These are phyloP conservation scores for Eremochloa ophiuroides DNA, from an alignment of 176 grass and related monocot genomes.

Conservation along the genomic window DNA sequence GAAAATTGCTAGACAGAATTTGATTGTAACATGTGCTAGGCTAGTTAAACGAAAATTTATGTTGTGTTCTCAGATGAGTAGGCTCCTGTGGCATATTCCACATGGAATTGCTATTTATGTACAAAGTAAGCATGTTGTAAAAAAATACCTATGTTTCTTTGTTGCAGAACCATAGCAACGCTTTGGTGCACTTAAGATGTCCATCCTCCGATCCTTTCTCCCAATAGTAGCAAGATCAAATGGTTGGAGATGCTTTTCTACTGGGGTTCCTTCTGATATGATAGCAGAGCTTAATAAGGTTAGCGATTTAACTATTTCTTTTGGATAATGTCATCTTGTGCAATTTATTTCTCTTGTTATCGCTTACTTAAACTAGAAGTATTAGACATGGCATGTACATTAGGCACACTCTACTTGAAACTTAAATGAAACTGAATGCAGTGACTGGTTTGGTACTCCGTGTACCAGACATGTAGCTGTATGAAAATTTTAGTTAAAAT, in stretches of 20 bases:
- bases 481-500: background rate
- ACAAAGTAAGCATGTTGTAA: background rate
- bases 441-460: background rate
- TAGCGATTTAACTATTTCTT: background rate
- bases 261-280: slow-evolving; percentile 25
- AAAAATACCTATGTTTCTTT: slow-evolving; percentile 3
- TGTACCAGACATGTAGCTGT: background rate
- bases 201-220: slow-evolving; percentile 22
- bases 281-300: slow-evolving; percentile 70
- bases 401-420: background rate
- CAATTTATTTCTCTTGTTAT: background rate
- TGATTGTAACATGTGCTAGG: background rate
- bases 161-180: slow-evolving; percentile 8
- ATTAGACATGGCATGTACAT: background rate
- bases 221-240: slow-evolving; percentile 28
- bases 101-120: background rate
- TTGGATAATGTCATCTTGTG: background rate
- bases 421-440: background rate
- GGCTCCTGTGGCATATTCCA: background rate
- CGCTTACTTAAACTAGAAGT: background rate
- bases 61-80: background rate
- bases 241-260: slow-evolving; percentile 48
- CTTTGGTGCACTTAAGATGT: background rate
- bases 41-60: background rate
- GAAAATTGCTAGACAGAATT: background rate